Evolutionary conservation across 164 flowering plant species (phyloP), one percentile per base, ranked within the genome.

Genomic region (Vitis cinerea): DNA sequence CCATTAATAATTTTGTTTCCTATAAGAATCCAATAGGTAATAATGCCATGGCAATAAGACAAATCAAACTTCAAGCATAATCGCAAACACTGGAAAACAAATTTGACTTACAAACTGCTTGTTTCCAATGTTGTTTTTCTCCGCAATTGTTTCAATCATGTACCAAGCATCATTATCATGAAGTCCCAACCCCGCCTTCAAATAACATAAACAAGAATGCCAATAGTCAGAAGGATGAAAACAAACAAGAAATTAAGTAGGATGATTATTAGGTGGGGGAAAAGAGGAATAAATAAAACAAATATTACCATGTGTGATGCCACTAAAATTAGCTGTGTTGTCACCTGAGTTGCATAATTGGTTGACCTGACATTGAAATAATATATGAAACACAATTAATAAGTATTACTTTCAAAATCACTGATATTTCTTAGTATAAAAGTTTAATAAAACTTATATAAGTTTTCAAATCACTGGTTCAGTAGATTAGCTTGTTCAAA

Each of bases 161-260:
- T 77, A 83, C 99, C 98, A 96, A 63, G 95, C 88, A 82, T 93
- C 97, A 64, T 77, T 83, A 66, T 93, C 99, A 65, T 93, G 81
- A 87, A 95, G 89, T 69, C 97, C 99, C 77, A 96, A 75, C 29
- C 97, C 98, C 85, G 93, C 94, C 99, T 95, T 57, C 77, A 80
- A 37, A 79, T 56, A 29, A 76, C 56, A 78, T 14, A 70, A 70
- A 53, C 27, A 63, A 67, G 66, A 71, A 73, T 53, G 7, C 61
- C 30, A 78, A 67, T 63, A 71, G 1, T 37, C 23, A 19, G 51
- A 60, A 64, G 48, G 47, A 29, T 50, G 69, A 52, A 62, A 37
- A 60, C 47, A 67, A 12, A 44, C 19, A 48, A 23, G 27, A 23
- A 23, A 23, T 23, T 23, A 23, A 23, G 27, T 23, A 23, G 27